Evolutionary conservation across 306 rosid species (phyloP), one percentile per base, ranked within the genome.

Genomic region (Cicer judaicum): DNA sequence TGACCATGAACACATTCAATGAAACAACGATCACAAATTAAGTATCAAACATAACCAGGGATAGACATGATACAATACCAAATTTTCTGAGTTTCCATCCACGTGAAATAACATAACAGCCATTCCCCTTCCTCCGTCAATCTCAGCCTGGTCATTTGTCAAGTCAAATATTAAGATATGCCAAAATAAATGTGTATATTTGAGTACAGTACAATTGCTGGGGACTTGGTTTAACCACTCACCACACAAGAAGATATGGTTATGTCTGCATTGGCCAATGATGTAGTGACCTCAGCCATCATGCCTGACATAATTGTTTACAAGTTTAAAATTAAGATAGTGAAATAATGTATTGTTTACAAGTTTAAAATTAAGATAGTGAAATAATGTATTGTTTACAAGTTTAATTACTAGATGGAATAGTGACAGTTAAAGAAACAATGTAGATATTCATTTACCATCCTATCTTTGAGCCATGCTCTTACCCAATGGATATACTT

Each of bases 241-340:
- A 95, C 99, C 94, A 86, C 89, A 80, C 99, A 95, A 77, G 99
- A 92, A 86, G 91, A 87, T 81, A 95, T 83, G 66, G 88, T 41
- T 67, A 95, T 77, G 85, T 91, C 96, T 63, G 93, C 89, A 61
- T 90, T 81, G 71, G 98, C 88, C 90, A 95, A 72, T 69, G 86
- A 89, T 29, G 93, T 85, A 42, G 98, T 92, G 50, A 92, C 95
- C 86, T 95, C 96, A 52, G 88, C 97, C 89, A 95, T 86, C 88
- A 95, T 90, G 83, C 99, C 99, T 95, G 89, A 80, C 81, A 89
- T 62, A 24, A 75, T 76, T 56, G 52, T 72, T 70, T 62, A 49
- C 52, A 50, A 41, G 49, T 76, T 79, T 63, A 76, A 59, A 70
- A 78, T 38, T 75, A 68, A 74, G 52, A 70, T 10, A 34, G 54